phyloP scores from a whole-genome alignment of 1,284 basidiomycete genomes.

The Malassezia equina region DNA sequence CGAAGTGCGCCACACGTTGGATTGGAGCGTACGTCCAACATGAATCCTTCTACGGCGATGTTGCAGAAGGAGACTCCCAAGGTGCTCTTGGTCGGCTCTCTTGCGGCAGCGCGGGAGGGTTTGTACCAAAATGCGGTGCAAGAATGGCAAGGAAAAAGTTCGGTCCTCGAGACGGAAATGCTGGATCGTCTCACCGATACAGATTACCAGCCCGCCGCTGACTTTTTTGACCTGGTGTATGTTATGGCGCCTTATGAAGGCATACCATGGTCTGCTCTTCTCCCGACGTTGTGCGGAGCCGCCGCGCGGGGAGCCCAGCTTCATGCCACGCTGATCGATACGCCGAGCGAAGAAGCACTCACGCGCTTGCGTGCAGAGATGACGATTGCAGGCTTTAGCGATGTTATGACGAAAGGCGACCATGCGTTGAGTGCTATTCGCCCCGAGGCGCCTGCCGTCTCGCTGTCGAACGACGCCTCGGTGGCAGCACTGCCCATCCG shows the following conservation, averaged over 20 bases:
- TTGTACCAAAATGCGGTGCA: constrained; percentile 37
- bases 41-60: background rate
- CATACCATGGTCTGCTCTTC: constrained; percentile 22
- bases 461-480: constrained; percentile 2
- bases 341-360: constrained; percentile 13
- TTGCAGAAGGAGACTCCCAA: background rate
- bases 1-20: background rate
- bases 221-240: constrained; percentile 25
- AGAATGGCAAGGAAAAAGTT: background rate
- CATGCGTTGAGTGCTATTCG: constrained; percentile 10
- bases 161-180: constrained; percentile 43
- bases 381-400: constrained; percentile 29
- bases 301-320: constrained; percentile 25
- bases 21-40: background rate
- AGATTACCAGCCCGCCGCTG: constrained; percentile 23
- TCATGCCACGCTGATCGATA: constrained; percentile 22
- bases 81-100: constrained; percentile 36
- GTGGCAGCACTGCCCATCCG: constrained; percentile 25
- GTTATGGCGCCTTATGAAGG: constrained; percentile 25
- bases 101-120: constrained; percentile 33
- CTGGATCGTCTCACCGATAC: constrained; percentile 41
- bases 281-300: constrained; percentile 22
- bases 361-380: constrained; percentile 25
- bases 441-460: constrained; percentile 8
- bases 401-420: constrained; percentile 18